phyloP scores from a whole-genome alignment of 176 grass and related monocot species.

The Carex myosuroides region DNA sequence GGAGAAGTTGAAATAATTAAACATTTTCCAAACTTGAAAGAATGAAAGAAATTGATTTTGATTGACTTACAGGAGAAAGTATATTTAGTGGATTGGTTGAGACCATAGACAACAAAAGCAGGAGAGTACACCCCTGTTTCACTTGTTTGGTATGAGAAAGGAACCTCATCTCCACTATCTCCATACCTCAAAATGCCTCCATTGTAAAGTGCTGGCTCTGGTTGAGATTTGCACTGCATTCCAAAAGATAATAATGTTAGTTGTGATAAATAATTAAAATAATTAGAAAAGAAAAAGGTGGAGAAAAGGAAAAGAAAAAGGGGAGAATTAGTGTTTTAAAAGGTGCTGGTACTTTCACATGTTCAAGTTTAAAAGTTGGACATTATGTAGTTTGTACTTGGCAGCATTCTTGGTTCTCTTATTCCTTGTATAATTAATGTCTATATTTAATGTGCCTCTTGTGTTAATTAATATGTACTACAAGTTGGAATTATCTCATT shows the following conservation, averaged over 20 bases:
- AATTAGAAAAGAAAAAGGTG: not conserved
- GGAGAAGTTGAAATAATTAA: not conserved
- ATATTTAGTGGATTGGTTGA: conserved; percentile 66
- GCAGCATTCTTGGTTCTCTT: not conserved
- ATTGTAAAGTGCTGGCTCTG: conserved; percentile 84
- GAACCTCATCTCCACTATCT: conserved; percentile 35
- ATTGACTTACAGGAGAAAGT: conserved; percentile 77
- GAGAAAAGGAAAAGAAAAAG: not conserved
- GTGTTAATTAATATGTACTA: not conserved
- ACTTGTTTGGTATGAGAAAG: conserved; percentile 49
- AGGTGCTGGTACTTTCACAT: not conserved
- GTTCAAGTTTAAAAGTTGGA: not conserved
- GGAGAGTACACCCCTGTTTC: conserved; percentile 68
- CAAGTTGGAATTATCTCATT: not conserved
- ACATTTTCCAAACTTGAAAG: not conserved
- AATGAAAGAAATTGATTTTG: not conserved
- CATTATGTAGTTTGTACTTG: not conserved
- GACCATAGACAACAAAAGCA: conserved; percentile 75
- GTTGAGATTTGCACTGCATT: conserved; percentile 64
- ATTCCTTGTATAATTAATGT: not conserved
- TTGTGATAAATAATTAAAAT: not conserved
- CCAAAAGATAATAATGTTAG: not conserved
- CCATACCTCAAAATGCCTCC: conserved; percentile 69
- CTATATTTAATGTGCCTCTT: not conserved
- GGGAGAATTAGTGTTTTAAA: not conserved